A percentile compares a stretch with the other conserved stretches of the same genome.
These are phyloP conservation scores for Fraxinus baroniana DNA, from an alignment of 305 asterid genomes.

Conservation along the genomic window DNA sequence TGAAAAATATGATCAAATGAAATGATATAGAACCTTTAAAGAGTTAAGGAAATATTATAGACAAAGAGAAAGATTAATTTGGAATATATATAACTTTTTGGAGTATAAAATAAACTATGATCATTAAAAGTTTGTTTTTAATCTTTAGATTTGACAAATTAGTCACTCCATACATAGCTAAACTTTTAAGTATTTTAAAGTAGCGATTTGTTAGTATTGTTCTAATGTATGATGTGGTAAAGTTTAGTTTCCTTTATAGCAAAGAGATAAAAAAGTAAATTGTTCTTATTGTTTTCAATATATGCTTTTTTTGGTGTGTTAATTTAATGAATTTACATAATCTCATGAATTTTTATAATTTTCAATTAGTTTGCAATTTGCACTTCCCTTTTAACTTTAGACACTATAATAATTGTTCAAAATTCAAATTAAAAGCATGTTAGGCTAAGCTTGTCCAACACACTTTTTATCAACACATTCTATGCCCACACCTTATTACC, in stretches of 20 bases:
- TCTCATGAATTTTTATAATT: background rate
- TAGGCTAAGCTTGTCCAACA: background rate
- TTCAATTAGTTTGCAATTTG: background rate
- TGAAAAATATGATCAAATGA: background rate
- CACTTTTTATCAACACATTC: no score
- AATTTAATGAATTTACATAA: background rate
- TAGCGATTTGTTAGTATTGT: background rate
- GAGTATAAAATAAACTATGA: background rate
- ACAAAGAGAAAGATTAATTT: background rate
- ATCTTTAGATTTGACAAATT: background rate
- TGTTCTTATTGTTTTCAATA: background rate
- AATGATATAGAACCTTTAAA: background rate
- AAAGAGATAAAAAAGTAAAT: background rate
- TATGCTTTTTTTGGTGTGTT: background rate
- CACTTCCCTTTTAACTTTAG: background rate
- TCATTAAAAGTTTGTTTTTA: background rate
- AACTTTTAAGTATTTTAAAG: background rate
- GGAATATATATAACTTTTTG: background rate
- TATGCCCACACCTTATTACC: no score
- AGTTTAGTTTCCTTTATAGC: background rate
- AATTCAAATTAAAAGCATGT: background rate
- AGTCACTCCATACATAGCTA: background rate
- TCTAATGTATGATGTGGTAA: background rate
- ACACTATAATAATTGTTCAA: background rate
- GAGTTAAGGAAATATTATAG: background rate